These are phyloP conservation scores for Dendrobium huoshanense DNA, from an alignment of 106 monocot genomes.

Conservation along the genomic window DNA sequence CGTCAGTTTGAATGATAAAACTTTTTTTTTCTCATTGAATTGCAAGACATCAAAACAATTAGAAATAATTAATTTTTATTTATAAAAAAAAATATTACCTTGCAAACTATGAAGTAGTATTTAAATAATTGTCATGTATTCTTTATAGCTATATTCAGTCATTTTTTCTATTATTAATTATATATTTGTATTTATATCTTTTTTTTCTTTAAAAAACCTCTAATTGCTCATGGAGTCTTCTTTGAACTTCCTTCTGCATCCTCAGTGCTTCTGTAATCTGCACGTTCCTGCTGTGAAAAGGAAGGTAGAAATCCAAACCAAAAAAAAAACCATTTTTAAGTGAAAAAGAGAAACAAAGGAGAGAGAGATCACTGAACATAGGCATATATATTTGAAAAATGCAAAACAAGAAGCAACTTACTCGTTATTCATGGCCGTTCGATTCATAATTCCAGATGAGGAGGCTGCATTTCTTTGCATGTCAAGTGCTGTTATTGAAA, in stretches of 20 bases:
- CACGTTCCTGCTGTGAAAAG: conserved; percentile 42
- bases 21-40: no score
- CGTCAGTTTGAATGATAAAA: no score
- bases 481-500: conserved; percentile 33
- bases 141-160: not conserved
- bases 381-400: no score
- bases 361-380: not conserved
- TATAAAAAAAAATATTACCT: no score
- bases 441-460: conserved; percentile 63
- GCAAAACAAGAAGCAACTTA: conserved; percentile 17
- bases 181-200: not conserved
- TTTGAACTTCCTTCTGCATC: conserved; percentile 91
- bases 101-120: no score
- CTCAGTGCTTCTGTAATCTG: conserved; percentile 61
- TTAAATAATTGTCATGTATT: no score
- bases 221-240: conserved; percentile 76
- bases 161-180: not conserved
- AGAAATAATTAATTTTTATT: no score
- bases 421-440: conserved; percentile 51
- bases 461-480: conserved; percentile 60
- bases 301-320: not conserved
- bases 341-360: not conserved
- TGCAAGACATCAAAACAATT: no score
- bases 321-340: not conserved
- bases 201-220: conserved; percentile 33